Evolutionary conservation across 331 rosid genomes (phyloP).

Genomic region (Pyrus hybrid): DNA sequence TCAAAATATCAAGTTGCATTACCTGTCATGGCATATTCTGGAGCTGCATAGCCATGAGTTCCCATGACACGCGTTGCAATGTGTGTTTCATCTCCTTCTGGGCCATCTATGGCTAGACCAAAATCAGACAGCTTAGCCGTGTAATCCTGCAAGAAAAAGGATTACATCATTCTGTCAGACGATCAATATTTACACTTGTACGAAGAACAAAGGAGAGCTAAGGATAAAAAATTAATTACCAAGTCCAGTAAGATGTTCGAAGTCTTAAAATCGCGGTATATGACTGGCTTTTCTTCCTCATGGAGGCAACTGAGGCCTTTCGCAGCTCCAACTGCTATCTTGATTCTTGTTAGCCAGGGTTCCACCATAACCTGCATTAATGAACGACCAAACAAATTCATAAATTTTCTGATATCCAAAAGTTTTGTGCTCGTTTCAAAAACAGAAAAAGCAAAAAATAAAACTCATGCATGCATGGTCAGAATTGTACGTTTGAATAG

Average conservation of each 20-base stretch:
- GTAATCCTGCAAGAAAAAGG: slow-evolving; percentile 39
- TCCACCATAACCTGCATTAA: slow-evolving; percentile 65
- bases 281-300: slow-evolving; percentile 74
- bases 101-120: slow-evolving; percentile 82
- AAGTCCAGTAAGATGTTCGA: slow-evolving; percentile 73
- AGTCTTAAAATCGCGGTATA: too few species aligned
- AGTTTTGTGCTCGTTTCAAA: background rate
- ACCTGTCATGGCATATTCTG: slow-evolving; percentile 84
- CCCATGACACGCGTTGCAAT: slow-evolving; percentile 79
- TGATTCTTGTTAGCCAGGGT: slow-evolving; percentile 78
- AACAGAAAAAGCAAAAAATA: background rate
- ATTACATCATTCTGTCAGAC: background rate
- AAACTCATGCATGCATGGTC: background rate
- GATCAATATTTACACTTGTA: background rate
- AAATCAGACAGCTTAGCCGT: slow-evolving; percentile 84
- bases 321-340: slow-evolving; percentile 85
- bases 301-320: slow-evolving; percentile 83
- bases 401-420: background rate
- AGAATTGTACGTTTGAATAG: slow-evolving; percentile 48
- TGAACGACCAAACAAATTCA: background rate
- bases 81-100: slow-evolving; percentile 58
- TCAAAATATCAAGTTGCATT: background rate
- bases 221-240: slow-evolving; percentile 17
- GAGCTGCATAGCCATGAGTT: slow-evolving; percentile 89
- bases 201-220: background rate